Base-by-base conservation (phyloP, 2,329 filamentous ascomycete genomes). In the Diaporthe australafricana region DNA sequence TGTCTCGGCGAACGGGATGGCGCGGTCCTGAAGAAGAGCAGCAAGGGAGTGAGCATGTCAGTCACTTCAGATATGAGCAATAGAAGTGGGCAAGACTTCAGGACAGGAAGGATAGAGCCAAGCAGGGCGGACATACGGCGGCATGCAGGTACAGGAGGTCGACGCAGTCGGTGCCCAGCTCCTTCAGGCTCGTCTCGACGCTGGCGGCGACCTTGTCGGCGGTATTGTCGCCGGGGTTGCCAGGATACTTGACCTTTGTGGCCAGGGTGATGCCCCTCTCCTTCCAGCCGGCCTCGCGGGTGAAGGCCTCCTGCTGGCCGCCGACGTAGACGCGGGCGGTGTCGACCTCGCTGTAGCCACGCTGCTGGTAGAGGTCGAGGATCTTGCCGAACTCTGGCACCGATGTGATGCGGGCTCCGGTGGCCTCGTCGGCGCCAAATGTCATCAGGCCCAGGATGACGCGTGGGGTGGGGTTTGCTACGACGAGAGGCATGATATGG, bases 91-190 rank as follows among this genome's bases (percentile, higher is more conserved):
- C 9, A 35, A 9, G 9, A 35, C 32, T 35, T 35, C 25, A 22
- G 5, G 0, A 50, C 35, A 22, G 12, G 17, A 27, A 25, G 32
- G 20, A 20, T 3, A 16, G 9, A 17, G 48, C 8, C 3, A 7
- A 3, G 9, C 2, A 11, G 22, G 16, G 25, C 22, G 40, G 22
- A 72, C 79, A 63, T 77, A 81, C 79, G 5, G 93, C 87, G 11
- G 92, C 92, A 80, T 95, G 93, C 22, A 95, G 86, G 79, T 95
- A 95, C 80, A 92, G 92, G 75, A 88, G 87, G 80, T 97, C 94
- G 8, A 96, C 89, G 74, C 86, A 88, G 74, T 95, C 89, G 0
- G 93, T 91, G 14, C 90, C 90, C 53, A 97, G 83, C 79, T 95
- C 93, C 77, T 88, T 88, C 77, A 96, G 79, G 72, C 91, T 94